Evolutionary conservation across 495 filamentous ascomycete species (phyloP), one percentile per base, ranked within the genome.

Genomic region (Trichoderma reesei): DNA sequence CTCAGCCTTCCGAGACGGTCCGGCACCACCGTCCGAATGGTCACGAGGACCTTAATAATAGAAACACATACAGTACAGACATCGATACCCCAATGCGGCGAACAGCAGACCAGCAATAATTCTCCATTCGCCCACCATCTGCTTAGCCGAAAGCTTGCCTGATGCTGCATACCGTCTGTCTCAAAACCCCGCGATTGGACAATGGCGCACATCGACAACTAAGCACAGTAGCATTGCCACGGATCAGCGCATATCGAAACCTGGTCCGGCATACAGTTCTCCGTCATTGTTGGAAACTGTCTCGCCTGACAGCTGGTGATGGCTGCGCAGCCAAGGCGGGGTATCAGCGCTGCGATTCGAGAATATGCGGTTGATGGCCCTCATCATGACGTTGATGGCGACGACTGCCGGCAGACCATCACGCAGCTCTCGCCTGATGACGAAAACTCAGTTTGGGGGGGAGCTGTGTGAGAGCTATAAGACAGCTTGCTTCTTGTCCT

Each of bases 321-420:
- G 51, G 51, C 51, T 56, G 51, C 31, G 26, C 9, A 31, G 8
- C 11, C 51, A 56, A 56, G 16, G 51, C 51, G 51, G 51, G 51
- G 51, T 56, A 56, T 56, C 26, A 33, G 20, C 20, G 3, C 3
- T 56, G 20, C 20, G 26, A 56, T 33, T 56, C 51, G 51, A 56
- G 51, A 20, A 33, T 56, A 33, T 56, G 34, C 26, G 14, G 51
- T 33, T 56, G 51, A 56, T 6, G 26, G 51, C 51, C 18, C 51
- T 56, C 51, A 56, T 56, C 51, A 56, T 56, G 51, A 56, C 51
- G 51, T 56, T 56, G 51, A 56, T 56, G 26, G 51, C 51, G 11
- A 33, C 51, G 51, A 26, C 26, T 26, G 26, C 26, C 26, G 26
- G 1, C 26, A 26, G n/a, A 5, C 31, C 26, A 56, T 56, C 51